Evolutionary conservation across 768 basidiomycete species (phyloP).

Genomic region (Tremella yokohamensis): DNA sequence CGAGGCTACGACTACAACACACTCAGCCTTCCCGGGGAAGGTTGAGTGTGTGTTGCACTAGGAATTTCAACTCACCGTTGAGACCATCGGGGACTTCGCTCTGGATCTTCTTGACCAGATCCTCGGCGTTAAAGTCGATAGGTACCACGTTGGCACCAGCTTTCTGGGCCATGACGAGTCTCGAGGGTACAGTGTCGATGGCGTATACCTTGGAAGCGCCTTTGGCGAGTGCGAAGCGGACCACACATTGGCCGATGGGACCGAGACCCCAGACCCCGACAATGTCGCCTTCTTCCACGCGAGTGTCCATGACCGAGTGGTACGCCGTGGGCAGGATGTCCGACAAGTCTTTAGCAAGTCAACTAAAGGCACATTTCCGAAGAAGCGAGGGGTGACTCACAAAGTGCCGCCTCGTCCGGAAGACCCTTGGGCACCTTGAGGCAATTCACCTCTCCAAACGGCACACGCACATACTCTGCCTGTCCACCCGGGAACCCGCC

Average conservation of each 20-base stretch:
- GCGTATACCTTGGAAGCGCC: constrained; percentile 69
- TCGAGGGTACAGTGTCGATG: constrained; percentile 62
- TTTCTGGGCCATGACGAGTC: constrained; percentile 56
- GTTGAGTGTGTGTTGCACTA: too few relatives aligned
- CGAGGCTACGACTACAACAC: too few relatives aligned
- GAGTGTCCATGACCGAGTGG: constrained; percentile 69
- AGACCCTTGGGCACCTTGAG: constrained; percentile 66
- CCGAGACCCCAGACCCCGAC: constrained; percentile 72
- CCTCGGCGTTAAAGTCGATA: constrained; percentile 61
- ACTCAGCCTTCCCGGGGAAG: too few relatives aligned
- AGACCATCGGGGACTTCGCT: constrained; percentile 56
- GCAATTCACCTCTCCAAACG: constrained; percentile 64
- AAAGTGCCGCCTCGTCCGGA: constrained; percentile 57
- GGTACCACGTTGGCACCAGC: constrained; percentile 55
- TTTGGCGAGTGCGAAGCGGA: constrained; percentile 63
- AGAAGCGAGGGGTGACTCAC: background rate
- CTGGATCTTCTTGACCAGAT: constrained; percentile 61
- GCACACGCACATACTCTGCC: constrained; percentile 68
- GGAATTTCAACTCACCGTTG: constrained; percentile 63
- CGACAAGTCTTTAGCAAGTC: constrained; percentile 45
- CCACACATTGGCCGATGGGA: constrained; percentile 62
- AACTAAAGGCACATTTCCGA: constrained; percentile 31
- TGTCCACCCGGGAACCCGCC: constrained; percentile 69
- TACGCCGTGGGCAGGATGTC: constrained; percentile 67
- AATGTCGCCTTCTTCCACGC: constrained; percentile 66